A percentile compares a stretch with the other conserved stretches of the same genome.
Conservation (phyloP, 2,329 filamentous ascomycete species). For the Aspergillus sp. region DNA sequence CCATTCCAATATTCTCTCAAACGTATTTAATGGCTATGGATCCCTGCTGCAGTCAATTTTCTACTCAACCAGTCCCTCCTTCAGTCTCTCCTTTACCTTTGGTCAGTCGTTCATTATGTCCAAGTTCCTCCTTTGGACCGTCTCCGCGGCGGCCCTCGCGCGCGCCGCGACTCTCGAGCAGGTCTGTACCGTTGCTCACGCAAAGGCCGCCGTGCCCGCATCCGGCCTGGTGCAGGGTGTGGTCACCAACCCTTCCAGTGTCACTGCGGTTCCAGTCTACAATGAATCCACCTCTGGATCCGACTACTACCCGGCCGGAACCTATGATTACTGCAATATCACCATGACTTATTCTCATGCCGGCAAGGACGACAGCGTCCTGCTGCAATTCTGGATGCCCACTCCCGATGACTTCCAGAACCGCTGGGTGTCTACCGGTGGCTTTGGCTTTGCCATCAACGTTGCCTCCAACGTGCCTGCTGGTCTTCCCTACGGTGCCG, state of each 20-base stretch:
- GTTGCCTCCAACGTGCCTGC: conserved; percentile 6
- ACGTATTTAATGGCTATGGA: neutral
- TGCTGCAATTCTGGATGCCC: conserved; percentile 47
- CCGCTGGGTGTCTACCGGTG: conserved; percentile 50
- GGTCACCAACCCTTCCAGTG: conserved; percentile 3
- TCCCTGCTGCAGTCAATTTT: neutral
- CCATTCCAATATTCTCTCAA: neutral
- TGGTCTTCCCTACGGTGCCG: conserved; percentile 8
- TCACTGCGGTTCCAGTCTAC: conserved; percentile 3
- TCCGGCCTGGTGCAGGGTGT: neutral
- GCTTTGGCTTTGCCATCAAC: conserved; percentile 51
- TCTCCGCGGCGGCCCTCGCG: conserved; percentile 5
- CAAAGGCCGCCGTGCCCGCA: neutral
- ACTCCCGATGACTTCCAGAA: conserved; percentile 47
- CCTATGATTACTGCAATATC: conserved; percentile 46
- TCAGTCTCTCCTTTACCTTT: neutral
- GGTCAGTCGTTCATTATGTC: conserved; percentile 1
- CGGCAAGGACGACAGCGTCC: conserved; percentile 40
- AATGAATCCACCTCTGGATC: conserved; percentile 6
- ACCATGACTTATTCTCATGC: conserved; percentile 50
- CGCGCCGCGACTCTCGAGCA: conserved; percentile 1
- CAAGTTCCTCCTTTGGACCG: neutral
- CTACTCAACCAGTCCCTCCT: neutral
- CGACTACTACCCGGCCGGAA: conserved; percentile 18
- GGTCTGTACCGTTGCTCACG: neutral